phyloP scores from a whole-genome alignment of 352 stramenopile species.

The Globisporangium canariense region DNA sequence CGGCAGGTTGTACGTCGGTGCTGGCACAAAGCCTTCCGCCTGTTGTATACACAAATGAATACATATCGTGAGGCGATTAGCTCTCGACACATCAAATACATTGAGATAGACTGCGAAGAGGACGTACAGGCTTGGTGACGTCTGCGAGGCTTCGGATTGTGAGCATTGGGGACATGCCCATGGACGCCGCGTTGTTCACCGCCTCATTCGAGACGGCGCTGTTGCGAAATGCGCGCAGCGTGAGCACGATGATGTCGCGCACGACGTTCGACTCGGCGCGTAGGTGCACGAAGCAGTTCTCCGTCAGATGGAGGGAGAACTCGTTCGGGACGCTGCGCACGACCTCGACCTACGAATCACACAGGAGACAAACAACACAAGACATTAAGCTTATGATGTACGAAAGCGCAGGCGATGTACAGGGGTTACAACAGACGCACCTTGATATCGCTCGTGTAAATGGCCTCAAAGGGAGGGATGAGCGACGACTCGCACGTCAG shows the following conservation, averaged over 20 bases:
- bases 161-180: constrained; percentile 64
- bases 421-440: constrained; percentile 25
- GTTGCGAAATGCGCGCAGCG: constrained; percentile 68
- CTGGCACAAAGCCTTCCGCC: constrained; percentile 15
- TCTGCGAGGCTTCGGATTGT: constrained; percentile 58
- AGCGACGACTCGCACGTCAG: constrained; percentile 82
- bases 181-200: constrained; percentile 39
- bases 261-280: constrained; percentile 68
- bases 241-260: constrained; percentile 82
- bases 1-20: constrained; percentile 44
- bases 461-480: constrained; percentile 70
- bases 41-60: constrained; percentile 15
- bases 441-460: constrained; percentile 71
- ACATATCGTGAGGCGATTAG: no score
- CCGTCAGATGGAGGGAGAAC: constrained; percentile 56
- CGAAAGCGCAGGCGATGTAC: constrained; percentile 8
- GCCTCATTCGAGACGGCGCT: constrained; percentile 48
- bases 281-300: constrained; percentile 64
- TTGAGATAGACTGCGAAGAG: background rate
- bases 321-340: constrained; percentile 51
- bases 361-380: background rate
- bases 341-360: constrained; percentile 40
- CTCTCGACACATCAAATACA: background rate
- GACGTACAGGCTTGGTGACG: constrained; percentile 32
- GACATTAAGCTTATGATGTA: background rate